Evolutionary conservation across 345 rosid genomes (phyloP).

Genomic region (Eucalyptus curtisii): DNA sequence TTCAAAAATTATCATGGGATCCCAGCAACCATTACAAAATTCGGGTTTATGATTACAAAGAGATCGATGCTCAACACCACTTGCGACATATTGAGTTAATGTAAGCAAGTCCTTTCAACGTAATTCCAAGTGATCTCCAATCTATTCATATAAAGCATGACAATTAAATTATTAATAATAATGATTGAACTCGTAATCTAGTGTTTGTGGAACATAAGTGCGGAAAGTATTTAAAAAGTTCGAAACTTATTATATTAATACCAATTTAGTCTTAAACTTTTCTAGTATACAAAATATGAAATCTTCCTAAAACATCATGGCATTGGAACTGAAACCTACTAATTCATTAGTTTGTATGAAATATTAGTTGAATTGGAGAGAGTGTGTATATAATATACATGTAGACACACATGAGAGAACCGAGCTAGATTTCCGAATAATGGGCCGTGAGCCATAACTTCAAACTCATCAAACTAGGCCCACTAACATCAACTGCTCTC

Average conservation of each 20-base stretch:
- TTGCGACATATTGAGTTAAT: neutral
- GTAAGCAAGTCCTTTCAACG: neutral
- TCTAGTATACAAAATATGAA: rapidly evolving
- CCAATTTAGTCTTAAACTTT: rapidly evolving
- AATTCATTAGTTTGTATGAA: neutral
- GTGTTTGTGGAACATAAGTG: neutral
- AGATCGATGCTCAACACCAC: neutral
- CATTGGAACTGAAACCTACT: neutral
- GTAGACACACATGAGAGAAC: neutral
- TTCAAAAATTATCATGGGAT: conserved; percentile 8
- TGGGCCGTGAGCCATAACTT: neutral
- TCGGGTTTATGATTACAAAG: neutral
- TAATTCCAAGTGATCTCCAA: neutral
- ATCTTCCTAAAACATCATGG: neutral
- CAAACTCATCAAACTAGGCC: neutral
- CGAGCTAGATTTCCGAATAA: neutral
- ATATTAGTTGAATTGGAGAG: neutral
- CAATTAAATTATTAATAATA: neutral
- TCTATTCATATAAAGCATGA: neutral
- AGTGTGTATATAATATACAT: too few relatives aligned
- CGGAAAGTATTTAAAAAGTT: rapidly evolving
- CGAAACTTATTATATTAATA: rapidly evolving
- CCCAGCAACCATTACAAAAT: neutral
- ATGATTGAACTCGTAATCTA: neutral
- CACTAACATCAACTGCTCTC: neutral